Conservation (phyloP, 768 basidiomycete species). For the Auriscalpium orientale region DNA sequence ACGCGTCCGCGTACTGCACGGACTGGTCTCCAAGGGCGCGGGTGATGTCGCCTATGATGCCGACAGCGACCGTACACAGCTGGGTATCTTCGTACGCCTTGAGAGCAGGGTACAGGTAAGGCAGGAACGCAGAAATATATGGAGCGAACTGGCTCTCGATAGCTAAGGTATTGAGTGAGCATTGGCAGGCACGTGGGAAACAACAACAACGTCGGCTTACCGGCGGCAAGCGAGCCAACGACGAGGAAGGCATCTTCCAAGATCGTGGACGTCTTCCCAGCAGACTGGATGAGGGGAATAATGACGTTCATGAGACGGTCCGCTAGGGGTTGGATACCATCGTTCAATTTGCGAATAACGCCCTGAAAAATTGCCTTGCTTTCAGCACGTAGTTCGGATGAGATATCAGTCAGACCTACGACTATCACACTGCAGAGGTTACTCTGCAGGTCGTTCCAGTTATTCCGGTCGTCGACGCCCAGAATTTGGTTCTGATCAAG, state of each 20-base stretch:
- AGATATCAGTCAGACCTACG: constrained; percentile 36
- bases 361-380: constrained; percentile 35
- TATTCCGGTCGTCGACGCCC: constrained; percentile 92
- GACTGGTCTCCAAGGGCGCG: constrained; percentile 85
- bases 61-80: constrained; percentile 91
- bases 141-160: constrained; percentile 73
- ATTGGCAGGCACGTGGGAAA: neutral
- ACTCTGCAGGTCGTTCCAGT: constrained; percentile 97
- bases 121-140: constrained; percentile 81
- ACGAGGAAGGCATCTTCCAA: constrained; percentile 96
- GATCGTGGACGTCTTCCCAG: constrained; percentile 89
- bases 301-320: constrained; percentile 94
- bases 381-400: too few relatives aligned
- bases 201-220: constrained; percentile 27
- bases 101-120: constrained; percentile 82
- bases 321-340: constrained; percentile 78
- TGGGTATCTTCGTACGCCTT: constrained; percentile 93
- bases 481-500: constrained; percentile 75
- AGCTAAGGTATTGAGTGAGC: constrained; percentile 31
- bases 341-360: constrained; percentile 76
- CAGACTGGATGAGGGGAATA: constrained; percentile 75
- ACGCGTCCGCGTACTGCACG: constrained; percentile 73
- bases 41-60: constrained; percentile 94
- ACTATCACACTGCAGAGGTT: constrained; percentile 89
- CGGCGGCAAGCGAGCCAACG: constrained; percentile 78